phyloP scores from a whole-genome alignment of 495 filamentous ascomycete genomes.

The Sabuloglossum arenarium region DNA sequence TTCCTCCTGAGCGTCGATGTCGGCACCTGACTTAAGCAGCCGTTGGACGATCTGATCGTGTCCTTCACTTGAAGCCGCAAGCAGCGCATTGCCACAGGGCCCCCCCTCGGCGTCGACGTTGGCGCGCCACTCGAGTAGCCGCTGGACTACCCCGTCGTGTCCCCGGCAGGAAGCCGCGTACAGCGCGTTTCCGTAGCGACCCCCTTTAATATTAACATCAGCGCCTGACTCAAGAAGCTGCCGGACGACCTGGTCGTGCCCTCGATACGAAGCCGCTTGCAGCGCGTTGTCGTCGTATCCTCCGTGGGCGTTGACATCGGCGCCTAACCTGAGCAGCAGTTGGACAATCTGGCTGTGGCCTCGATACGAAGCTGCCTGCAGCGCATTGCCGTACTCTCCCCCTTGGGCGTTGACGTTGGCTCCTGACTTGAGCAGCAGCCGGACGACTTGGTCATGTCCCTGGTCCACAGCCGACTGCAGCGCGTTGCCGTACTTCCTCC shows the following conservation, averaged over 20 bases:
- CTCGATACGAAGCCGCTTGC: slow-evolving; percentile 5
- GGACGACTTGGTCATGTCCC: background rate
- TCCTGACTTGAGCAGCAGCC: background rate
- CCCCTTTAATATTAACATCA: background rate
- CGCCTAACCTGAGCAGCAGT: background rate
- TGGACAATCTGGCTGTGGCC: background rate
- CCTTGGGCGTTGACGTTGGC: slow-evolving; percentile 6
- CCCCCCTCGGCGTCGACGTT: slow-evolving; percentile 6
- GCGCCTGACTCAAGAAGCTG: slow-evolving; percentile 9
- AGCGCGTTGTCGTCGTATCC: slow-evolving; percentile 1
- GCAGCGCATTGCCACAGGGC: slow-evolving; percentile 10
- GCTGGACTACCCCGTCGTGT: background rate
- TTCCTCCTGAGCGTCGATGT: slow-evolving; percentile 11
- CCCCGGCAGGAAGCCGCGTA: slow-evolving; percentile 9
- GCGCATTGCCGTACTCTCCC: slow-evolving; percentile 11
- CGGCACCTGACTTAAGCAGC: slow-evolving; percentile 10
- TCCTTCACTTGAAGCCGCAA: background rate
- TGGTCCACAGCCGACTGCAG: background rate
- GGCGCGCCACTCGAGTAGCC: background rate
- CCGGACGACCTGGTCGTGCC: slow-evolving; percentile 7
- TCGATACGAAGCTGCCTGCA: slow-evolving; percentile 8
- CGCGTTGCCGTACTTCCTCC: background rate
- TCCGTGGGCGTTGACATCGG: background rate
- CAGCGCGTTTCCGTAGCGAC: background rate
- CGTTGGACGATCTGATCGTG: slow-evolving; percentile 6